These are phyloP conservation scores for Cryptosporidium ubiquitum DNA, from an alignment of 169 alveolate species.

Conservation along the genomic window DNA sequence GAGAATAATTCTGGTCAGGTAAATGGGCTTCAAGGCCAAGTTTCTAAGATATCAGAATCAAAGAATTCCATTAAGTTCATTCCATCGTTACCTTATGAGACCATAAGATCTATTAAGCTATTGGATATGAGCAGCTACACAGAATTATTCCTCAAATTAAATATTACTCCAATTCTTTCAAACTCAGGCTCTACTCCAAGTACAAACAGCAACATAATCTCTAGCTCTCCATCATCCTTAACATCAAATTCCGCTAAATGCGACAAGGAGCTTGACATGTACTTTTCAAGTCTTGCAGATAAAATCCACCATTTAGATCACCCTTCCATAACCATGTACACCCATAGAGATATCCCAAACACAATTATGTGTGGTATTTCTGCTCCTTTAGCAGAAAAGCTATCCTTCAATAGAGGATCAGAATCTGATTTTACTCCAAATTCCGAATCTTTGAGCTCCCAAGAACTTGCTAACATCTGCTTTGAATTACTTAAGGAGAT, in stretches of 20 bases:
- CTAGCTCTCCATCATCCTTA: slow-evolving; percentile 12
- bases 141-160: slow-evolving; percentile 19
- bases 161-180: not conserved
- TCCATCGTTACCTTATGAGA: slow-evolving; percentile 58
- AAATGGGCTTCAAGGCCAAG: not conserved
- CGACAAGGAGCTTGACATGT: not conserved
- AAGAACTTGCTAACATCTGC: slow-evolving; percentile 51
- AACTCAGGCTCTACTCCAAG: slow-evolving; percentile 2
- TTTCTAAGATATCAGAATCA: not conserved
- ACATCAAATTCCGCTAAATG: not conserved
- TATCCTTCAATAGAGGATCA: not conserved
- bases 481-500: slow-evolving; percentile 33
- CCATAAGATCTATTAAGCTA: slow-evolving; percentile 31
- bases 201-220: not conserved
- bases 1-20: not conserved
- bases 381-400: slow-evolving; percentile 28
- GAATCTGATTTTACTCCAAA: not conserved
- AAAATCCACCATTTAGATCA: slow-evolving; percentile 48
- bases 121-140: slow-evolving; percentile 65
- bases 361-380: slow-evolving; percentile 62
- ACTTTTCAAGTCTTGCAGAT: slow-evolving; percentile 42
- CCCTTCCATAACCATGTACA: slow-evolving; percentile 39
- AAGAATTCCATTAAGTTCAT: slow-evolving; percentile 21
- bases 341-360: slow-evolving; percentile 35
- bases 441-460: not conserved